Conservation (phyloP, 2,329 filamentous ascomycete species). For the Periglandula ipomoeae region DNA sequence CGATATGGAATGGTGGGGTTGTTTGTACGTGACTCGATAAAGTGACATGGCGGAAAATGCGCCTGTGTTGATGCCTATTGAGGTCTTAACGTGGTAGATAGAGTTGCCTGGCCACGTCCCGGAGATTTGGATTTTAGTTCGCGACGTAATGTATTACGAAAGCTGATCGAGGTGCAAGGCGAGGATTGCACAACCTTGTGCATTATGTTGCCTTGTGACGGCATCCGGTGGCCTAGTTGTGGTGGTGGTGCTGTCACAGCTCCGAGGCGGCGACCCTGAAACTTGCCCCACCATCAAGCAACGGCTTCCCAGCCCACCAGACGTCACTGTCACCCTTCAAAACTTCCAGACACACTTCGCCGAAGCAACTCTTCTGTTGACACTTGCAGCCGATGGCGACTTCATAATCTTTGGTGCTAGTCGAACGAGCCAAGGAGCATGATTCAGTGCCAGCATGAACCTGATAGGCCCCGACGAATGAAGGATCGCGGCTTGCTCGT, state of each 20-base stretch:
- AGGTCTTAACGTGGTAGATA: too few species aligned
- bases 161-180: too few species aligned
- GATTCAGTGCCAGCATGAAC: not conserved
- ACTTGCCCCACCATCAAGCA: not conserved
- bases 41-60: too few species aligned
- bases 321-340: not conserved
- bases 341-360: not conserved
- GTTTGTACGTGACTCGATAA: not conserved
- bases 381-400: not conserved
- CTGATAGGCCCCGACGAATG: not conserved
- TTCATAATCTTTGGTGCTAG: not conserved
- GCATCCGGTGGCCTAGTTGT: too few species aligned
- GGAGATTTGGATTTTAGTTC: too few species aligned
- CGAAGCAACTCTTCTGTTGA: not conserved
- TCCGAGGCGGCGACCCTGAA: slow-evolving; percentile 1
- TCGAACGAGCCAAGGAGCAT: not conserved
- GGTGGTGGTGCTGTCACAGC: too few species aligned
- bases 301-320: not conserved
- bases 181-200: too few species aligned
- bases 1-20: not conserved
- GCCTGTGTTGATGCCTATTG: too few species aligned
- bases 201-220: too few species aligned
- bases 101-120: too few species aligned
- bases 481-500: not conserved
- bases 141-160: too few species aligned